phyloP scores from a whole-genome alignment of 2,329 filamentous ascomycete species.

The Cladosporium colombiae region DNA sequence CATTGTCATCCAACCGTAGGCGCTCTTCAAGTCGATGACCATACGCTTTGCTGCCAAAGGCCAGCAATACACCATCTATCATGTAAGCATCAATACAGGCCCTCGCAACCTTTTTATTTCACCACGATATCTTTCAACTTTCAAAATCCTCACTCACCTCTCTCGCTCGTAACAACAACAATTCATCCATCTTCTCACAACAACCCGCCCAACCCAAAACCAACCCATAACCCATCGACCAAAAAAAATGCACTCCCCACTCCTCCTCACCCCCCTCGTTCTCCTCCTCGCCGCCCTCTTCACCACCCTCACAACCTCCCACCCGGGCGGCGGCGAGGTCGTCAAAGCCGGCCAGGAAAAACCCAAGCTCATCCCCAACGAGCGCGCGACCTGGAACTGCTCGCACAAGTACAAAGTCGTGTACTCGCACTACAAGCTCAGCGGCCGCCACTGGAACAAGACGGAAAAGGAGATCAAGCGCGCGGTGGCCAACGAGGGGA shows the following conservation, averaged over 20 bases:
- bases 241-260: neutral
- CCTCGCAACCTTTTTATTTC: neutral
- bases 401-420: neutral
- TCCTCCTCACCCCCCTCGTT: neutral
- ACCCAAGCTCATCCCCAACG: neutral
- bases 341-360: neutral
- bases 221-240: no score
- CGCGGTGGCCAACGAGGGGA: neutral
- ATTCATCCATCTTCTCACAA: no score
- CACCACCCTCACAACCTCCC: neutral
- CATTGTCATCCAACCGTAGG: neutral
- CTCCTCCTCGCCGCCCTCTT: neutral
- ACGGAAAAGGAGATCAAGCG: neutral
- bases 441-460: conserved; percentile 2
- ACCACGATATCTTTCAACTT: neutral
- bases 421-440: neutral
- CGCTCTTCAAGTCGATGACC: neutral
- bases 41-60: neutral
- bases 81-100: neutral
- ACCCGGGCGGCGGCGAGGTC: neutral
- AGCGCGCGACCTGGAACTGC: conserved; percentile 3
- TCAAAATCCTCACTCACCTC: neutral
- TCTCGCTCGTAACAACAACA: no score
- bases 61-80: neutral
- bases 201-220: no score